phyloP scores from a whole-genome alignment of 2,329 filamentous ascomycete genomes.

The Ophiocordyceps australis region DNA sequence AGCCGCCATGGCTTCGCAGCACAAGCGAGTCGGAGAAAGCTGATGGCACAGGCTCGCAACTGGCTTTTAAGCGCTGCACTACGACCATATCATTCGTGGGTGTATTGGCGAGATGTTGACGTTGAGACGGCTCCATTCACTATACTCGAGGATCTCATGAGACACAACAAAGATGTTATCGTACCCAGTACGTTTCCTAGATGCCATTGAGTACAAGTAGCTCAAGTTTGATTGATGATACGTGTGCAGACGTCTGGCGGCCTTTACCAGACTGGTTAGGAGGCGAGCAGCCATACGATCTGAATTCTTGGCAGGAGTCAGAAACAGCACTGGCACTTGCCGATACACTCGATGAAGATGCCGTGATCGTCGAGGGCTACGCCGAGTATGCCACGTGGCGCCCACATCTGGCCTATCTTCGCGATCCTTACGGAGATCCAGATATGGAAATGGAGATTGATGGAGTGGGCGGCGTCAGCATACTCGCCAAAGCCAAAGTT shows the following conservation, averaged over 20 bases:
- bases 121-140: constrained; percentile 95
- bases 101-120: constrained; percentile 98
- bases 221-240: constrained; percentile 7
- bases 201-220: not conserved
- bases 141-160: constrained; percentile 93
- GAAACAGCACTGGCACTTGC: constrained; percentile 88
- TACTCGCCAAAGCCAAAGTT: constrained; percentile 86
- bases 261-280: constrained; percentile 98
- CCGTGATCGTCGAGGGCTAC: constrained; percentile 96
- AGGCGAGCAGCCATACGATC: constrained; percentile 92
- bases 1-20: constrained; percentile 94
- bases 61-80: constrained; percentile 90
- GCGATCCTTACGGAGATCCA: constrained; percentile 91
- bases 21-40: constrained; percentile 80
- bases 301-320: constrained; percentile 99
- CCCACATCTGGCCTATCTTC: constrained; percentile 87
- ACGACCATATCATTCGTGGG: constrained; percentile 92
- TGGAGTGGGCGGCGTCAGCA: constrained; percentile 92
- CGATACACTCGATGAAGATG: constrained; percentile 91
- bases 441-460: constrained; percentile 99
- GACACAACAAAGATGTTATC: constrained; percentile 96
- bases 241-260: constrained; percentile 72
- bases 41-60: constrained; percentile 96
- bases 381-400: constrained; percentile 98
- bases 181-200: constrained; percentile 64